phyloP scores from a whole-genome alignment of 2,329 filamentous ascomycete genomes.

The Pestalotiopsis sp. region DNA sequence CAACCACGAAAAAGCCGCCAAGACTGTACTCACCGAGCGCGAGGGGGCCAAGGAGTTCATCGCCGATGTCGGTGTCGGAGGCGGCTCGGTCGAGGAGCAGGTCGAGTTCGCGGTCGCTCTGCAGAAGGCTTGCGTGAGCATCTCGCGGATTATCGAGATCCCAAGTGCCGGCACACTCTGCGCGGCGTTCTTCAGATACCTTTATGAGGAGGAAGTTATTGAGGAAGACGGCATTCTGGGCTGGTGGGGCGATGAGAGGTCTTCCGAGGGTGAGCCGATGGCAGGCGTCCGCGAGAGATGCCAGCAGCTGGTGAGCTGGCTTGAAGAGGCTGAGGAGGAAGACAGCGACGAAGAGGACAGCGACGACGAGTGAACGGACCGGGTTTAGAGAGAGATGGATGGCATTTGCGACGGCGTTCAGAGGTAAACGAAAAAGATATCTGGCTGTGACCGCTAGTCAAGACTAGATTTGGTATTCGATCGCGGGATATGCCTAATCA shows the following conservation, averaged over 20 bases:
- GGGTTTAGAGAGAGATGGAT: neutral
- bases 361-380: neutral
- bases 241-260: slow-evolving; percentile 83
- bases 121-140: slow-evolving; percentile 75
- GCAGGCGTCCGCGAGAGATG: slow-evolving; percentile 72
- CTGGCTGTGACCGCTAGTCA: neutral
- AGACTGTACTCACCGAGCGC: slow-evolving; percentile 58
- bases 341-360: slow-evolving; percentile 67
- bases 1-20: slow-evolving; percentile 66
- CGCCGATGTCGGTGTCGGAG: slow-evolving; percentile 61
- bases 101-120: slow-evolving; percentile 81
- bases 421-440: neutral
- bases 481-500: no score
- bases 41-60: slow-evolving; percentile 59
- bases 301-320: slow-evolving; percentile 79
- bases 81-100: slow-evolving; percentile 74
- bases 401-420: slow-evolving; percentile 7
- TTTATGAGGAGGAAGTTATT: slow-evolving; percentile 82
- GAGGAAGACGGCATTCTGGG: slow-evolving; percentile 86
- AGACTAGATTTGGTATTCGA: no score
- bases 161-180: slow-evolving; percentile 64
- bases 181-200: slow-evolving; percentile 77
- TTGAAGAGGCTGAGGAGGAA: slow-evolving; percentile 75
- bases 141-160: slow-evolving; percentile 59
- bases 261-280: slow-evolving; percentile 70